phyloP scores from a whole-genome alignment of 768 basidiomycete species.

The Kwoniella europaea region DNA sequence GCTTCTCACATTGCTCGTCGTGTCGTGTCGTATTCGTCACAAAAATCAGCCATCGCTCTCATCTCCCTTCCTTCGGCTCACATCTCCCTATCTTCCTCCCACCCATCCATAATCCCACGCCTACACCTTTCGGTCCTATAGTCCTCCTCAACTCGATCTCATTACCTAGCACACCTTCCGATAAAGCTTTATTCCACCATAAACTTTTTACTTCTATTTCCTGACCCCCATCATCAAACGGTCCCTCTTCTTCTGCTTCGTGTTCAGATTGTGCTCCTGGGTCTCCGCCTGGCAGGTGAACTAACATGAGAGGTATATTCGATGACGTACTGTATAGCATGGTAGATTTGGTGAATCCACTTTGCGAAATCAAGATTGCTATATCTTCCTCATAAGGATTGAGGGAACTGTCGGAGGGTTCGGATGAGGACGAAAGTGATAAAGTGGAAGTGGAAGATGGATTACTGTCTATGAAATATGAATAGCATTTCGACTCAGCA shows the following conservation, averaged over 20 bases:
- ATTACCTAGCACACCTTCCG: constrained; percentile 66
- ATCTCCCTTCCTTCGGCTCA: constrained; percentile 16
- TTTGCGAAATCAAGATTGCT: constrained; percentile 80
- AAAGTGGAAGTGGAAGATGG: neutral
- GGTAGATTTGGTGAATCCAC: constrained; percentile 74
- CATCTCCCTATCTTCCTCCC: constrained; percentile 25
- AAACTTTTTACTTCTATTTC: constrained; percentile 62
- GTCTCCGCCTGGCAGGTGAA: constrained; percentile 70
- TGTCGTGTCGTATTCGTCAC: neutral
- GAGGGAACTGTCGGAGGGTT: neutral
- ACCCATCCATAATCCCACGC: constrained; percentile 30
- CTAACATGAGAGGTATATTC: constrained; percentile 74
- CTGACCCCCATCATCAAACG: constrained; percentile 1
- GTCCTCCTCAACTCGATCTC: constrained; percentile 70
- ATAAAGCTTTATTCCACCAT: constrained; percentile 73
- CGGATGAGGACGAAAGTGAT: neutral
- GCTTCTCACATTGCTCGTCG: neutral
- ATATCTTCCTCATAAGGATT: constrained; percentile 57
- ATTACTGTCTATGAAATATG: neutral
- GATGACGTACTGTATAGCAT: constrained; percentile 74
- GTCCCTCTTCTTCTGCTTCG: neutral
- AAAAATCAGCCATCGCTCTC: neutral
- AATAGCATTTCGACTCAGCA: too few relatives aligned
- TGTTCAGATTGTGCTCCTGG: neutral
- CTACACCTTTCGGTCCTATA: constrained; percentile 1